Evolutionary conservation across 140 eudicot genomes (phyloP), one percentile per base, ranked within the genome.

Genomic region (Bidens hawaiensis): DNA sequence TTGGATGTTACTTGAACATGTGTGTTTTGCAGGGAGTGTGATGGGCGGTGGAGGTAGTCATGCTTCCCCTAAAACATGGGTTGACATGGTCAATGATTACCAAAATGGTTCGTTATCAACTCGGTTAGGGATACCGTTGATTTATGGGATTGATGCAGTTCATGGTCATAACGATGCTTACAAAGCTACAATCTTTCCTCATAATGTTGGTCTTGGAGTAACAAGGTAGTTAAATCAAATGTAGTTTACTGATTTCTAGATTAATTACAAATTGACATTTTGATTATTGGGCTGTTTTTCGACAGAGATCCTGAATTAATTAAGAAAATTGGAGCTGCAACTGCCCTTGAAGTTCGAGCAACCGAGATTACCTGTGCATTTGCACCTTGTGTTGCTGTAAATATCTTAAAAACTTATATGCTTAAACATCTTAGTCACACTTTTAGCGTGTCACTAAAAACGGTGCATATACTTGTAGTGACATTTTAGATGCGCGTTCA

Each of bases 311-410:
- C 83, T 62, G 59, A 25, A 57, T 50, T 82, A 65, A 71, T 70
- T 6, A 82, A 82, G 84, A 79, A 54, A 23, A 83, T 83, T 14
- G 86, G 83, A 54, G 83, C 81, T n/a, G 90, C 90, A 2, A 83
- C 90, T 26, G 87, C 87, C 10, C 81, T 77, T 36, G 87, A 81
- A 66, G 72, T 81, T 53, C 67, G 87, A 70, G 90, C 90, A 19
- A 83, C 90, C 0, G 86, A 86, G 51, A 76, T 83, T 42, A 73
- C 75, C 56, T 82, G 78, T 60, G 76, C 80, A 7, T 82, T 82
- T 70, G 87, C 87, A 60, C 87, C 91, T 71, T 84, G 91, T 41
- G 55, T 82, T 13, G 89, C 82, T 69, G 89, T 81, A 74, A 62
- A 22, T 36, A 61, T 4, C n/a, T n/a, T n/a, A n/a, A n/a, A n/a